Percentiles rank a stretch among this genome's conserved stretches.
phyloP scores from a whole-genome alignment of 495 filamentous ascomycete species.

The Cenococcum geophilum region DNA sequence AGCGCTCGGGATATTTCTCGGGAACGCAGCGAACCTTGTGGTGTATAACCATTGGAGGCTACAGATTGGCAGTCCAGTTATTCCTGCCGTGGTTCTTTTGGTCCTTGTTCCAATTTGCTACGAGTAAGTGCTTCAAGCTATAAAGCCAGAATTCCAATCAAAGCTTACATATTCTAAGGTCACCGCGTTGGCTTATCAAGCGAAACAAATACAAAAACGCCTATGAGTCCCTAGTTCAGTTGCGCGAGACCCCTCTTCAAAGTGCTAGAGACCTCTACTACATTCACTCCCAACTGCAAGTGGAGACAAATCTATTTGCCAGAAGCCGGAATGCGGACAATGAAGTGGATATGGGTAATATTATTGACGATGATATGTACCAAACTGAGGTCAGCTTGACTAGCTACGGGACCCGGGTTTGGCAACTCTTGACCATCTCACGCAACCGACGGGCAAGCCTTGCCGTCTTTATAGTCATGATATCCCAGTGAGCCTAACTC shows the following conservation, averaged over 20 bases:
- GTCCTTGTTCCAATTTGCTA: background rate
- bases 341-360: background rate
- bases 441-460: constrained; percentile 20
- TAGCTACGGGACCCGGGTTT: constrained; percentile 1
- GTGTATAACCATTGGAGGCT: background rate
- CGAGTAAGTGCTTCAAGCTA: background rate
- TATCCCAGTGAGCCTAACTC: constrained; percentile 12
- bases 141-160: background rate
- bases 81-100: background rate
- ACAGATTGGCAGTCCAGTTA: background rate
- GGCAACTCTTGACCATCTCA: constrained; percentile 20
- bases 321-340: background rate
- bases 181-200: constrained; percentile 23
- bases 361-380: background rate
- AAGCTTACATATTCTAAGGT: background rate
- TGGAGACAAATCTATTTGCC: constrained; percentile 10
- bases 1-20: background rate
- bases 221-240: constrained; percentile 9
- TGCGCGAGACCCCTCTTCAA: constrained; percentile 13
- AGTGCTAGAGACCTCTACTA: constrained; percentile 24
- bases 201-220: constrained; percentile 13
- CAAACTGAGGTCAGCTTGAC: background rate
- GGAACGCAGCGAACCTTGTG: background rate
- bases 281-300: constrained; percentile 12
- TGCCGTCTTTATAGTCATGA: constrained; percentile 9